Conservation (phyloP, 2,329 filamentous ascomycete genomes). For the Verticillium klebahnii region DNA sequence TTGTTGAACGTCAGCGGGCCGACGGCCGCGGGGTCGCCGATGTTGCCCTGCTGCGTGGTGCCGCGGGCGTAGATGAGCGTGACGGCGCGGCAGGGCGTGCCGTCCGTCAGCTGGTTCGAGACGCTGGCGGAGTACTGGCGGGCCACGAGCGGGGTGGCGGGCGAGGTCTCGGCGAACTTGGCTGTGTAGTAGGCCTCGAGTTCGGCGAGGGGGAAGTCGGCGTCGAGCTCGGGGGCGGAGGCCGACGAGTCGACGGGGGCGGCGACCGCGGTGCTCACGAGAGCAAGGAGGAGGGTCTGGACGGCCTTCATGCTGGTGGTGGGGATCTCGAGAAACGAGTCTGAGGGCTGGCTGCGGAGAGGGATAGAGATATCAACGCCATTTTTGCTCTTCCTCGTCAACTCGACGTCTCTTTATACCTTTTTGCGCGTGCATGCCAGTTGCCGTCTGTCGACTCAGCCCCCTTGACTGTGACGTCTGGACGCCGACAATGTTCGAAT, state of each 20-base stretch:
- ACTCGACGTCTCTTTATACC: neutral
- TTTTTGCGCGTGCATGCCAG: neutral
- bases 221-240: constrained; percentile 1
- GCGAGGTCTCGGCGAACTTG: neutral
- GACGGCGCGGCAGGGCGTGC: constrained; percentile 32
- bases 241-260: neutral
- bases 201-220: constrained; percentile 7
- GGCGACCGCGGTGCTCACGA: constrained; percentile 1
- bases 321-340: neutral
- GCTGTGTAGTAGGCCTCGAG: constrained; percentile 12
- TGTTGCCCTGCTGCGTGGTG: constrained; percentile 47
- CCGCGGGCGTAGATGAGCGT: constrained; percentile 55
- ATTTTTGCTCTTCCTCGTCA: neutral
- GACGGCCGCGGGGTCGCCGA: constrained; percentile 34
- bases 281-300: constrained; percentile 6
- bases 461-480: neutral
- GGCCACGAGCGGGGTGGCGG: neutral
- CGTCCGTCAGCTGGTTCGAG: constrained; percentile 14
- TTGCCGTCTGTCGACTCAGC: neutral
- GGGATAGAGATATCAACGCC: neutral
- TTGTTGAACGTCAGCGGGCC: constrained; percentile 47
- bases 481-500: neutral
- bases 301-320: constrained; percentile 9
- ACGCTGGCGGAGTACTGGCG: constrained; percentile 9
- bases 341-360: neutral